phyloP scores from a whole-genome alignment of 208 protist species.

The Borovskyia barvae region DNA sequence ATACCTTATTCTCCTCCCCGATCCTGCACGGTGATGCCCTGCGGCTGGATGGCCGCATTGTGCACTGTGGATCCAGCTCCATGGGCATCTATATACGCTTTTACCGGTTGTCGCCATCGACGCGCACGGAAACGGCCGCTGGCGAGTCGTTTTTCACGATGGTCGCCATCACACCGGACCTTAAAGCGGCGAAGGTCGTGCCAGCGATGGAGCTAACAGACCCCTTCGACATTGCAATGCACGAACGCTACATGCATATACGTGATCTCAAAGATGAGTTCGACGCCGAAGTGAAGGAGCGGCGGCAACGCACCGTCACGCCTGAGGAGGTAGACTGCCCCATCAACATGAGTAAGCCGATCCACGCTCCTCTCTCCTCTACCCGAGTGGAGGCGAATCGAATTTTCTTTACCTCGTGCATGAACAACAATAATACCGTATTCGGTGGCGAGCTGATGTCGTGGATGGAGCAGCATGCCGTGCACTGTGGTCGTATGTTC shows the following conservation, averaged over 20 bases:
- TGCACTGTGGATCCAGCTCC: constrained; percentile 81
- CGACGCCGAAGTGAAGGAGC: constrained; percentile 10
- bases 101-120: constrained; percentile 65
- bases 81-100: constrained; percentile 83
- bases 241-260: constrained; percentile 61
- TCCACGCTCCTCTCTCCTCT: constrained; percentile 48
- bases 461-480: constrained; percentile 91
- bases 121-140: constrained; percentile 49
- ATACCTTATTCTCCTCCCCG: constrained; percentile 75
- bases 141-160: constrained; percentile 89
- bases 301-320: constrained; percentile 27
- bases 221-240: constrained; percentile 53
- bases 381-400: constrained; percentile 68
- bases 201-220: constrained; percentile 77
- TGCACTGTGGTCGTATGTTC: constrained; percentile 88
- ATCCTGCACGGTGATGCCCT: constrained; percentile 87
- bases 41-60: constrained; percentile 65
- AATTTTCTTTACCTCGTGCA: constrained; percentile 82
- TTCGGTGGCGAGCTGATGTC: constrained; percentile 91
- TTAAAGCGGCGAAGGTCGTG: constrained; percentile 77
- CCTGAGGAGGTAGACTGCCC: constrained; percentile 50
- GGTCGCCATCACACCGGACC: constrained; percentile 76
- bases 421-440: constrained; percentile 93
- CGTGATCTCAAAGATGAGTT: constrained; percentile 43
- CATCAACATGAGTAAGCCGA: constrained; percentile 56